phyloP scores from a whole-genome alignment of 2,329 filamentous ascomycete genomes.

The Trichoderma koningii region DNA sequence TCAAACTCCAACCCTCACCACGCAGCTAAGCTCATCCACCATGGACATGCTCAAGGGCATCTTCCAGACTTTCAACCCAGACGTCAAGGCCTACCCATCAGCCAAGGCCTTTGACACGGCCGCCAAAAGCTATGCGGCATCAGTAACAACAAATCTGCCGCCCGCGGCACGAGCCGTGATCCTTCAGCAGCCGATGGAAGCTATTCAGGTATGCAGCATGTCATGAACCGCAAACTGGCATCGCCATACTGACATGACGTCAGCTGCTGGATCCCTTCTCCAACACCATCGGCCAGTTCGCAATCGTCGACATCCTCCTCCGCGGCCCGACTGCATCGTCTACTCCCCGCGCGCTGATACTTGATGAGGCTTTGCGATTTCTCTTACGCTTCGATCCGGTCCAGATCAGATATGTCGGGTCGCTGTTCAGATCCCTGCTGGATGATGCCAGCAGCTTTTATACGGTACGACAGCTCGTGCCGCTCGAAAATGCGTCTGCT shows the following conservation, averaged over 20 bases:
- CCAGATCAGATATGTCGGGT: conserved; percentile 56
- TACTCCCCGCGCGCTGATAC: conserved; percentile 39
- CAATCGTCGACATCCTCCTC: conserved; percentile 48
- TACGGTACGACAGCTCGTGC: conserved; percentile 41
- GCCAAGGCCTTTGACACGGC: conserved; percentile 45
- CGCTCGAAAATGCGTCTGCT: neutral
- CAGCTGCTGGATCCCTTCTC: conserved; percentile 51
- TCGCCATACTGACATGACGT: neutral
- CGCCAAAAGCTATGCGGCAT: conserved; percentile 43
- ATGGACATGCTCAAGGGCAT: conserved; percentile 39
- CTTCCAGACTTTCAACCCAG: conserved; percentile 46
- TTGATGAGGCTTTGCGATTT: conserved; percentile 49
- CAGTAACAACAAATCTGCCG: conserved; percentile 44
- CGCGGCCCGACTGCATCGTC: conserved; percentile 35
- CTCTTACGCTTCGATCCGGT: conserved; percentile 52
- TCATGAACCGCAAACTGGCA: too few species aligned
- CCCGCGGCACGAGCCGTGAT: conserved; percentile 40
- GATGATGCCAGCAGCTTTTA: conserved; percentile 45
- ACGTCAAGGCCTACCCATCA: conserved; percentile 32
- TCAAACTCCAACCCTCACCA: neutral
- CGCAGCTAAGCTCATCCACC: conserved; percentile 25
- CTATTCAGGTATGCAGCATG: conserved; percentile 46
- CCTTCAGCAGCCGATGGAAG: conserved; percentile 38
- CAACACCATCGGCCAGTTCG: conserved; percentile 56
- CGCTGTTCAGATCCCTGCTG: conserved; percentile 48